phyloP scores from a whole-genome alignment of 2,329 filamentous ascomycete species.

The Xylaria sp. region DNA sequence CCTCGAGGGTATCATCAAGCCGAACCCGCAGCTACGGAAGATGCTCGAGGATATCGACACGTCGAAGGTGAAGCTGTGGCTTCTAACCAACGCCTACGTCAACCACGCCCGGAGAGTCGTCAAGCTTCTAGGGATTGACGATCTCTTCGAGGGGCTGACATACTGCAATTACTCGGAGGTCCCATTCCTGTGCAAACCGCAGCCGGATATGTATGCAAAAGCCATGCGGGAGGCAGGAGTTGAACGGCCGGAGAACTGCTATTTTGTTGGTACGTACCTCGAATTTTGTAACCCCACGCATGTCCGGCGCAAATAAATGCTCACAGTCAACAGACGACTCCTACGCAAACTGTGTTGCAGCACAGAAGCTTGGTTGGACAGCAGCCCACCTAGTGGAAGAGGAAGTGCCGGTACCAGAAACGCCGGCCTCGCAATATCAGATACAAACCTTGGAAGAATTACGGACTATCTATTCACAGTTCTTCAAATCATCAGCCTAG shows the following conservation, averaged over 20 bases:
- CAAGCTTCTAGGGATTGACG: slow-evolving; percentile 80
- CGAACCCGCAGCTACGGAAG: slow-evolving; percentile 76
- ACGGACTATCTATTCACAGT: slow-evolving; percentile 78
- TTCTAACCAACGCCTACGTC: slow-evolving; percentile 95
- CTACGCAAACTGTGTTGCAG: slow-evolving; percentile 79
- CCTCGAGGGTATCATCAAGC: slow-evolving; percentile 83
- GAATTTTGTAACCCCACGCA: not conserved
- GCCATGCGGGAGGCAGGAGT: slow-evolving; percentile 87
- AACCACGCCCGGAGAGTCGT: slow-evolving; percentile 88
- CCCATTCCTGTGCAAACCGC: slow-evolving; percentile 87
- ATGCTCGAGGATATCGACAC: slow-evolving; percentile 85
- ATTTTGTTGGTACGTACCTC: slow-evolving; percentile 80
- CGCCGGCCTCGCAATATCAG: slow-evolving; percentile 76
- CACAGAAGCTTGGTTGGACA: slow-evolving; percentile 85
- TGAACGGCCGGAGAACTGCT: slow-evolving; percentile 76
- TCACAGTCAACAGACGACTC: slow-evolving; percentile 77
- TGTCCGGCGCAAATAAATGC: not conserved
- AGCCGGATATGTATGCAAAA: slow-evolving; percentile 83
- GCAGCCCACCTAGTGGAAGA: slow-evolving; percentile 87
- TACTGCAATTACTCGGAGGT: slow-evolving; percentile 86
- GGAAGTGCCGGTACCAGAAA: slow-evolving; percentile 69
- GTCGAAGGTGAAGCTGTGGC: slow-evolving; percentile 86
- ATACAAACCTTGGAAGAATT: slow-evolving; percentile 82
- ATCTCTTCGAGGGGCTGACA: slow-evolving; percentile 93
- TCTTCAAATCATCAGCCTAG: slow-evolving; percentile 73